These are phyloP conservation scores for Begonia loranthoides DNA, from an alignment of 306 rosid species.

Conservation along the genomic window DNA sequence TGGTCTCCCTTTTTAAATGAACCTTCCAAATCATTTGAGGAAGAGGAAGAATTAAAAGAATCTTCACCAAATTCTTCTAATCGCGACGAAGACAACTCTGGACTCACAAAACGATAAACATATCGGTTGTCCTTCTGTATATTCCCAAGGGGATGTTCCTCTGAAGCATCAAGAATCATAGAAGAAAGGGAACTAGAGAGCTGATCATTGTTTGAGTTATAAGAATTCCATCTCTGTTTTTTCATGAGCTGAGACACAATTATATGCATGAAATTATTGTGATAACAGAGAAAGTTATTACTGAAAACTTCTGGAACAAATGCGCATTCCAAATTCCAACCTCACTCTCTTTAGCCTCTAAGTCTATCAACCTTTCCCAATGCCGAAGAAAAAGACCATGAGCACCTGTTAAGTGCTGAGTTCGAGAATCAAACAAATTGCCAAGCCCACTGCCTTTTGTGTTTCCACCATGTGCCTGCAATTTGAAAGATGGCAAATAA, in stretches of 20 bases:
- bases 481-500: constrained; percentile 7
- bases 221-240: constrained; percentile 58
- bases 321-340: constrained; percentile 25
- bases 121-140: constrained; percentile 39
- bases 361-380: constrained; percentile 83
- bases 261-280: background rate
- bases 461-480: constrained; percentile 68
- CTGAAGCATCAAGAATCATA: constrained; percentile 50
- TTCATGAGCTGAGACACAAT: constrained; percentile 16
- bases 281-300: constrained; percentile 3
- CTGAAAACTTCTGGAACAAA: constrained; percentile 2
- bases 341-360: constrained; percentile 81
- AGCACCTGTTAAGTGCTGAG: constrained; percentile 41
- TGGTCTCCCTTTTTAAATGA: constrained; percentile 59
- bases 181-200: constrained; percentile 41
- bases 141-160: constrained; percentile 29
- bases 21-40: constrained; percentile 31
- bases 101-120: constrained; percentile 48
- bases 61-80: constrained; percentile 24
- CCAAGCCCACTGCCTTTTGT: constrained; percentile 60
- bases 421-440: constrained; percentile 45
- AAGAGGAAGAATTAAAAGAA: constrained; percentile 17
- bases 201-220: constrained; percentile 24
- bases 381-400: constrained; percentile 56
- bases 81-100: constrained; percentile 18